These are phyloP conservation scores for Sphaerulina vaccinii DNA, from an alignment of 2,329 filamentous ascomycete species.

Conservation along the genomic window DNA sequence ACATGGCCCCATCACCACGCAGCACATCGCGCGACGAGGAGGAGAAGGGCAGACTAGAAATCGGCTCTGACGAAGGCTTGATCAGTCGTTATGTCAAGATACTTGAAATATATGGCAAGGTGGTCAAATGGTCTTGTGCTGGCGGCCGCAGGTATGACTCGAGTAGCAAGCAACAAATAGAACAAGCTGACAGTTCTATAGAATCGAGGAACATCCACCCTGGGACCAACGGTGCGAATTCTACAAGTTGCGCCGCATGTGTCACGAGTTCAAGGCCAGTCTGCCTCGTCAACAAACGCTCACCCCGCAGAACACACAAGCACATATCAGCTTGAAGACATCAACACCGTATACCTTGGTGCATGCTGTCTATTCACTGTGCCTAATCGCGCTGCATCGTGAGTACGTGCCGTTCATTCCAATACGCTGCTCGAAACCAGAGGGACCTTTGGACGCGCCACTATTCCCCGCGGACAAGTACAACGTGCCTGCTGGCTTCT, in stretches of 20 bases:
- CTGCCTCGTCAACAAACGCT: constrained; percentile 60
- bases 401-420: constrained; percentile 68
- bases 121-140: constrained; percentile 59
- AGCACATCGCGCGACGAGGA: constrained; percentile 32
- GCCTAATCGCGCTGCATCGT: constrained; percentile 65
- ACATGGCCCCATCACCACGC: constrained; percentile 19
- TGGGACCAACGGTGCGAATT: constrained; percentile 61
- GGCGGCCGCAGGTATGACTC: constrained; percentile 52
- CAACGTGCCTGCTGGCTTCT: constrained; percentile 56
- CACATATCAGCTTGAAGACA: constrained; percentile 63
- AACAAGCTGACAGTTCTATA: constrained; percentile 5
- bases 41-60: constrained; percentile 53
- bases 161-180: background rate
- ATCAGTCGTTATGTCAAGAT: constrained; percentile 54
- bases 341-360: constrained; percentile 65
- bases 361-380: constrained; percentile 65
- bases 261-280: constrained; percentile 54
- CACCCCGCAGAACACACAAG: constrained; percentile 61
- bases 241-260: constrained; percentile 51
- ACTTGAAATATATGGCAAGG: constrained; percentile 56
- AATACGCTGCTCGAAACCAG: constrained; percentile 50
- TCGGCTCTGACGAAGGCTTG: constrained; percentile 50
- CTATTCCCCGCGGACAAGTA: constrained; percentile 51
- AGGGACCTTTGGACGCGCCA: constrained; percentile 60
- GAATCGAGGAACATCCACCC: constrained; percentile 56